Conservation (phyloP, 805 yeast species). For the Barnettozyma botsteinii region DNA sequence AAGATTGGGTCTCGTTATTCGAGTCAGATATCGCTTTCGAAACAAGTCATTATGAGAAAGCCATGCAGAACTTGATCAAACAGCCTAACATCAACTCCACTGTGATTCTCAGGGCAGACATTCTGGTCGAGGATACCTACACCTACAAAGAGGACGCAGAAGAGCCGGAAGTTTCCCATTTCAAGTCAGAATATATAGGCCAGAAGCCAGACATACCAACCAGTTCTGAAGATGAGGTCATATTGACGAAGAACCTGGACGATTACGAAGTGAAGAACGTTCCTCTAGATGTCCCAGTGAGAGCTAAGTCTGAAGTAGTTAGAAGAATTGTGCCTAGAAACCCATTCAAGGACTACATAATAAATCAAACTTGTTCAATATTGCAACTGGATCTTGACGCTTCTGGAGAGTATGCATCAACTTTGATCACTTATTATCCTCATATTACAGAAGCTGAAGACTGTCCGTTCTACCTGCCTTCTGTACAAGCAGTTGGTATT, state of each 20-base stretch:
- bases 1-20: slow-evolving; percentile 58
- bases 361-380: slow-evolving; percentile 77
- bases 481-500: slow-evolving; percentile 73
- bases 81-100: slow-evolving; percentile 92
- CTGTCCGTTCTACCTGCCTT: slow-evolving; percentile 87
- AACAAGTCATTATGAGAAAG: slow-evolving; percentile 56
- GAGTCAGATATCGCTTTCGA: slow-evolving; percentile 43
- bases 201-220: slow-evolving; percentile 31
- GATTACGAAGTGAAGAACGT: slow-evolving; percentile 37
- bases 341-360: slow-evolving; percentile 75
- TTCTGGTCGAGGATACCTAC: slow-evolving; percentile 47
- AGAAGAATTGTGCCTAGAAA: slow-evolving; percentile 88
- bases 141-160: slow-evolving; percentile 26
- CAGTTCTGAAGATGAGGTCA: slow-evolving; percentile 17
- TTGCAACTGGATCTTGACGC: slow-evolving; percentile 29
- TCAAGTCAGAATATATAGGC: slow-evolving; percentile 22
- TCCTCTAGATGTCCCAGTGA: slow-evolving; percentile 22
- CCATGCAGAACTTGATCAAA: slow-evolving; percentile 71
- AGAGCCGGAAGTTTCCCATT: slow-evolving; percentile 17
- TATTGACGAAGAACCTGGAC: slow-evolving; percentile 29
- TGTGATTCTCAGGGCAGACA: slow-evolving; percentile 83
- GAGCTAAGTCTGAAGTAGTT: slow-evolving; percentile 49
- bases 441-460: slow-evolving; percentile 56
- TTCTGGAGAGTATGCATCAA: slow-evolving; percentile 29
- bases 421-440: slow-evolving; percentile 70